Base-by-base conservation (phyloP, 202 grass and related monocot genomes). In the Cymbopogon flexuosus region DNA sequence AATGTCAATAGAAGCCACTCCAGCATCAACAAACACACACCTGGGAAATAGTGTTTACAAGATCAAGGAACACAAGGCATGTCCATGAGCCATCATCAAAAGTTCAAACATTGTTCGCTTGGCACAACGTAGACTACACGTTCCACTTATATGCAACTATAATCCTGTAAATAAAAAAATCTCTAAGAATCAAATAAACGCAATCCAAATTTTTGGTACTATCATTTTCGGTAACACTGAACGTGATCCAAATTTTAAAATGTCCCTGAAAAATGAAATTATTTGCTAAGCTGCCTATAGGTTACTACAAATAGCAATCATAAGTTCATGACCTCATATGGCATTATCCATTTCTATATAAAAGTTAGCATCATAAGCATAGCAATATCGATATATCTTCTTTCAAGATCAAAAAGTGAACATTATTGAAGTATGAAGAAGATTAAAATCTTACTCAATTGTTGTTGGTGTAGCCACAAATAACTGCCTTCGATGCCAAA, bases 391-490 rank as follows among this genome's bases (percentile, higher is more conserved):
- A 74, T 34, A 43, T 36, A 65, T 46, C 35, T 31, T 0, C 36
- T 76, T 34, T 34, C 2, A 77, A 69, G 58, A 21, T 37, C 8
- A 68, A 29, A 79, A 70, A 60, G 23, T 14, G 62, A 57, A 74
- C 47, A 79, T 34, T 73, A 79, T 57, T 54, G 36, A 73, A 67
- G 35, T 39, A 60, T 8, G 45, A 8, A 84, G 41, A 66, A 74
- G 73, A 51, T 18, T 27, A 84, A 61, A 77, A 85, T 70, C 95
- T 94, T 98, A 95, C 96, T 98, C 96, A 3, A 98, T 95, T 46
- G 96, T 98, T 84, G 96, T 98, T 23, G 96, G 96, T 77, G 96
- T 98, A 80, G 87, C 92, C 82, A 98, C 96, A 89, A 98, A 98
- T 62, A 98, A 89, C 77, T 98, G 96, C 60, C 96, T 94, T 36